A percentile compares a stretch with the other conserved stretches of the same genome.
phyloP scores from a whole-genome alignment of 2,329 filamentous ascomycete species.

The Diaporthe humulicola region DNA sequence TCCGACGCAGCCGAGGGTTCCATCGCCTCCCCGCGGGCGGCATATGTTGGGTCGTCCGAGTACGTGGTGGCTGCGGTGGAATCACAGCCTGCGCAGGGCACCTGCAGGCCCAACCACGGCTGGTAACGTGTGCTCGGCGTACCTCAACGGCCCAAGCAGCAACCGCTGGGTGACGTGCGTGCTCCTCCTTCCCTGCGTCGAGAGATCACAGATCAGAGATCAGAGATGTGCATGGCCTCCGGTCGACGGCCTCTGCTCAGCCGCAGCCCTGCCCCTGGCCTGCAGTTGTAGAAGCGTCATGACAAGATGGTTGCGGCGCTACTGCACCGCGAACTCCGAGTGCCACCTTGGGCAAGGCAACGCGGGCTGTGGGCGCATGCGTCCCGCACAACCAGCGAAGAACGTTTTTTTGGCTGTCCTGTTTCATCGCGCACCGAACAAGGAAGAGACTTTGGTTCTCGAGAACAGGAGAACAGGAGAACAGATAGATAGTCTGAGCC shows the following conservation, averaged over 20 bases:
- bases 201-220: conserved; percentile 1
- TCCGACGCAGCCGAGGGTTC: not conserved
- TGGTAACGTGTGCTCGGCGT: conserved; percentile 4
- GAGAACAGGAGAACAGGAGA: not conserved
- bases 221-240: not conserved
- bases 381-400: not conserved
- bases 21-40: not conserved
- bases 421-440: not conserved
- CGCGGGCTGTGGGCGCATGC: not conserved
- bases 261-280: conserved; percentile 8
- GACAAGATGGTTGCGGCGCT: conserved; percentile 18
- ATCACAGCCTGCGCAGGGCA: not conserved
- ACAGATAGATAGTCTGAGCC: not conserved
- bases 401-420: not conserved
- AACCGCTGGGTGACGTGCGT: not conserved
- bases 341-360: conserved; percentile 3
- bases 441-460: not conserved
- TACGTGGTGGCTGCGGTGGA: not conserved
- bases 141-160: not conserved
- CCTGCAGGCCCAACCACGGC: not conserved
- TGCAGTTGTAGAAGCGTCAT: conserved; percentile 14
- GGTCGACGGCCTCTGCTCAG: conserved; percentile 5
- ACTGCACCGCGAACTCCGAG: conserved; percentile 31
- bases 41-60: not conserved
- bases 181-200: not conserved